Evolutionary conservation across 2,329 filamentous ascomycete species (phyloP), one percentile per base, ranked within the genome.

Genomic region (Beauveria medogensis): DNA sequence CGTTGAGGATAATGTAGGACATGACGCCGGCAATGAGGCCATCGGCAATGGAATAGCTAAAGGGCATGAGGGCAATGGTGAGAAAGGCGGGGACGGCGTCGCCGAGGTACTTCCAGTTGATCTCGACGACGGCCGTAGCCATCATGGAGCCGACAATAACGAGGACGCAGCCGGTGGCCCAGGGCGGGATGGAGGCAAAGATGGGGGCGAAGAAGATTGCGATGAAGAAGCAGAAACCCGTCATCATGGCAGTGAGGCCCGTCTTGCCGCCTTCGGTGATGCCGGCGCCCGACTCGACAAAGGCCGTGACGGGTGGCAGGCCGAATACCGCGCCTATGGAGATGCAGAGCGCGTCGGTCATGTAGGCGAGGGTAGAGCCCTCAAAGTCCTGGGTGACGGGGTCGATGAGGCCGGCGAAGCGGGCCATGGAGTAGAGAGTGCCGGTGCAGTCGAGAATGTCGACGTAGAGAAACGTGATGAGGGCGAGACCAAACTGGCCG

Each of bases 201-300:
- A 95, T 93, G 0, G 91, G 91, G 0, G 91, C 91, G 71, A 95
- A 95, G 80, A 95, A 95, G 63, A 95, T 83, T 61, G 89, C 85
- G 70, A 95, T 84, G 77, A 96, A 88, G 79, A 96, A 96, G 75
- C 88, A 92, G 55, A 95, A 61, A 5, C 91, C 91, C 0, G 90
- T 87, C 18, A 84, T 78, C 72, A 93, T 89, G 52, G 90, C 86
- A 0, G 91, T 94, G n/a, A 96, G 75, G 18, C 91, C 91, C 0
- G 91, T 95, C 69, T 87, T 87, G 50, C 91, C 91, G 56, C 91
- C 91, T 73, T 96, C 91, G 0, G 90, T 90, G 64, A 96, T 95
- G 67, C 91, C 91, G 9, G 91, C 91, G 69, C 91, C 91, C n/a
- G 88, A 91, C 74, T 95, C 91, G 68, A 95, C 86, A 70, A 91